phyloP scores from a whole-genome alignment of 176 grass and related monocot species.

The Leersia perrieri region DNA sequence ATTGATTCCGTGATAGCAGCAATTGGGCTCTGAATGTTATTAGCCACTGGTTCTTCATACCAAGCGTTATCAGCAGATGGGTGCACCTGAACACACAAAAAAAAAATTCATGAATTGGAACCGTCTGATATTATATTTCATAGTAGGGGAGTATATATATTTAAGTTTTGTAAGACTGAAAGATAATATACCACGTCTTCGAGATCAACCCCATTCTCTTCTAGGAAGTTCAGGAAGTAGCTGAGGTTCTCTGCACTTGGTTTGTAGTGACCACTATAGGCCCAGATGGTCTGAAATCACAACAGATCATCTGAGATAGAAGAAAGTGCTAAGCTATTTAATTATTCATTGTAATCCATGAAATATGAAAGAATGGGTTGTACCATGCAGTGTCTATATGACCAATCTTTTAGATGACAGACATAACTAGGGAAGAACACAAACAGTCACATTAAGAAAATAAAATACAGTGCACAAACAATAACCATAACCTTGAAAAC shows the following conservation, averaged over 20 bases:
- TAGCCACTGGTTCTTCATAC: conserved; percentile 37
- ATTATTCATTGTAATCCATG: no score
- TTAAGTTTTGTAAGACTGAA: neutral
- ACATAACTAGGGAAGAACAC: neutral
- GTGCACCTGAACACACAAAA: conserved; percentile 38
- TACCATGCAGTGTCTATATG: no score
- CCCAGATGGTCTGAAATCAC: conserved; percentile 49
- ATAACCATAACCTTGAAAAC: conserved; percentile 48
- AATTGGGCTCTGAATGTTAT: neutral
- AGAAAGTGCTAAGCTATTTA: neutral
- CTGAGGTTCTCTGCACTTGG: conserved; percentile 46
- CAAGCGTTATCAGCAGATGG: conserved; percentile 53
- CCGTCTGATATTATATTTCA: neutral
- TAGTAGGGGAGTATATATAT: neutral
- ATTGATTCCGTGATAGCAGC: neutral
- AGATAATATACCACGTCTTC: conserved; percentile 47
- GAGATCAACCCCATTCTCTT: conserved; percentile 60
- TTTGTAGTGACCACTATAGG: conserved; percentile 67
- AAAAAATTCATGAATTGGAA: neutral
- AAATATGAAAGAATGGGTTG: no score
- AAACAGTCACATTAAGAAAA: neutral
- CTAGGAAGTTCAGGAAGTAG: conserved; percentile 53
- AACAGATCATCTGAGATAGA: neutral
- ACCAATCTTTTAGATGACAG: no score
- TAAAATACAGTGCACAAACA: neutral